These are phyloP conservation scores for Emmonsiellopsis sp. DNA, from an alignment of 2,329 filamentous ascomycete species.

Conservation along the genomic window DNA sequence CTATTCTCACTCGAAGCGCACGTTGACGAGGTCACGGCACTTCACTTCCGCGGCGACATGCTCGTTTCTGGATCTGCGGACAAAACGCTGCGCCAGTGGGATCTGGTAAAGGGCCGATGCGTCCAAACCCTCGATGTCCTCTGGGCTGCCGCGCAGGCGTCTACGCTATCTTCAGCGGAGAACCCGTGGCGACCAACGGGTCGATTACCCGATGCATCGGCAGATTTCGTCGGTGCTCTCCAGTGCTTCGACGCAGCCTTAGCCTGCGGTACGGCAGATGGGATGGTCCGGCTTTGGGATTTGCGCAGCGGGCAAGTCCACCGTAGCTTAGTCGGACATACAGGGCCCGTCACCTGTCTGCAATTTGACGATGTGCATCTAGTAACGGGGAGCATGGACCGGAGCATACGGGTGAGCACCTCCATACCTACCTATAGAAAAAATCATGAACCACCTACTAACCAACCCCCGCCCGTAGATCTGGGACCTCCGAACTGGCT, in stretches of 20 bases:
- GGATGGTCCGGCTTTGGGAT: slow-evolving; percentile 96
- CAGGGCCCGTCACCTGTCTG: slow-evolving; percentile 82
- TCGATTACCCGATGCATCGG: slow-evolving; percentile 55
- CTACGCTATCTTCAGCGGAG: slow-evolving; percentile 51
- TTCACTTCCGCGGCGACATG: slow-evolving; percentile 81
- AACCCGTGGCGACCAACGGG: slow-evolving; percentile 61
- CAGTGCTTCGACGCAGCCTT: slow-evolving; percentile 95
- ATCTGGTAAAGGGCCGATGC: slow-evolving; percentile 91
- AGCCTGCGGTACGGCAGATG: slow-evolving; percentile 92
- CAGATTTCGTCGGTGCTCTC: slow-evolving; percentile 87
- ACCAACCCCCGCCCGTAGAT: slow-evolving; percentile 52
- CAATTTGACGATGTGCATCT: slow-evolving; percentile 95
- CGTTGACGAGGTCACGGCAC: slow-evolving; percentile 85
- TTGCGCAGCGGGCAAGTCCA: slow-evolving; percentile 94
- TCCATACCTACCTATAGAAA: not conserved
- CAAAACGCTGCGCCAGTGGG: slow-evolving; percentile 96
- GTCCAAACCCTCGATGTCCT: slow-evolving; percentile 96
- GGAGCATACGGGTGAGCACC: slow-evolving; percentile 79
- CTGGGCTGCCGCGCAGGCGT: slow-evolving; percentile 91
- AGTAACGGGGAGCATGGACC: slow-evolving; percentile 83
- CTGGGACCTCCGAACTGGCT: slow-evolving; percentile 94
- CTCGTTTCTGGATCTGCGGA: slow-evolving; percentile 93
- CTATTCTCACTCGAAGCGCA: slow-evolving; percentile 85
- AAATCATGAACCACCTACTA: not conserved
- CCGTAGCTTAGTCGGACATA: slow-evolving; percentile 88